These are phyloP conservation scores for Aurinia saxatilis DNA, from an alignment of 345 rosid species.

Conservation along the genomic window DNA sequence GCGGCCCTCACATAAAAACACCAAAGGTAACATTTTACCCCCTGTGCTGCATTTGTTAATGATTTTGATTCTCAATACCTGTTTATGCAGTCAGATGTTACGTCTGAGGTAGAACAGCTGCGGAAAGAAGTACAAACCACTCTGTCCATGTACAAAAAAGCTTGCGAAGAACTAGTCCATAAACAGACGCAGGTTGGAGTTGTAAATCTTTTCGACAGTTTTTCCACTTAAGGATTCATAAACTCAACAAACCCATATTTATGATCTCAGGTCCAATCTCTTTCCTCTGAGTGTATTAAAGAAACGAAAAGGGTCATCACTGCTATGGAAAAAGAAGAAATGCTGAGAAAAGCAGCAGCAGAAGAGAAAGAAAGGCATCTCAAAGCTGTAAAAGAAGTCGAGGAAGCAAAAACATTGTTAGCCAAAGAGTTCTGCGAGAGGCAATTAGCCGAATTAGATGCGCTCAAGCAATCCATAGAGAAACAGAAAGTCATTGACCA, in stretches of 20 bases:
- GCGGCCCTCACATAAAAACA: slow-evolving; percentile 1
- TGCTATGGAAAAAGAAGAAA: slow-evolving; percentile 61
- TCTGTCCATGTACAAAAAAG: slow-evolving; percentile 52
- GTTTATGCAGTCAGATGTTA: slow-evolving; percentile 42
- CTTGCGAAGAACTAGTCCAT: slow-evolving; percentile 69
- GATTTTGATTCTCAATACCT: background rate
- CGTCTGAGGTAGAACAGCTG: slow-evolving; percentile 57
- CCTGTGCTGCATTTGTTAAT: background rate
- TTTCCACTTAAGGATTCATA: background rate
- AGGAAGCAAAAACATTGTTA: slow-evolving; percentile 59
- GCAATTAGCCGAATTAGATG: slow-evolving; percentile 64
- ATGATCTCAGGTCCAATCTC: slow-evolving; percentile 47
- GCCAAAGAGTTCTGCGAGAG: slow-evolving; percentile 55
- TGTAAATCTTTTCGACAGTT: background rate
- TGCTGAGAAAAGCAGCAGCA: slow-evolving; percentile 53
- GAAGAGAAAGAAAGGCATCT: slow-evolving; percentile 62
- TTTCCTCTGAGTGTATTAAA: slow-evolving; percentile 63
- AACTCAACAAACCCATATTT: slow-evolving; percentile 7
- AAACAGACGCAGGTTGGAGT: slow-evolving; percentile 59
- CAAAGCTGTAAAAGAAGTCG: slow-evolving; percentile 57
- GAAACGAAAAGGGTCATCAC: slow-evolving; percentile 54
- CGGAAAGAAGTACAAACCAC: slow-evolving; percentile 56
- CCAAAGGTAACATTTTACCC: slow-evolving; percentile 9
- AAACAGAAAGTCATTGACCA: slow-evolving; percentile 58
- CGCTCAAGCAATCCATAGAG: slow-evolving; percentile 55